These are phyloP conservation scores for Aspergillus pseudonomiae DNA, from an alignment of 2,329 filamentous ascomycete genomes.

Conservation along the genomic window DNA sequence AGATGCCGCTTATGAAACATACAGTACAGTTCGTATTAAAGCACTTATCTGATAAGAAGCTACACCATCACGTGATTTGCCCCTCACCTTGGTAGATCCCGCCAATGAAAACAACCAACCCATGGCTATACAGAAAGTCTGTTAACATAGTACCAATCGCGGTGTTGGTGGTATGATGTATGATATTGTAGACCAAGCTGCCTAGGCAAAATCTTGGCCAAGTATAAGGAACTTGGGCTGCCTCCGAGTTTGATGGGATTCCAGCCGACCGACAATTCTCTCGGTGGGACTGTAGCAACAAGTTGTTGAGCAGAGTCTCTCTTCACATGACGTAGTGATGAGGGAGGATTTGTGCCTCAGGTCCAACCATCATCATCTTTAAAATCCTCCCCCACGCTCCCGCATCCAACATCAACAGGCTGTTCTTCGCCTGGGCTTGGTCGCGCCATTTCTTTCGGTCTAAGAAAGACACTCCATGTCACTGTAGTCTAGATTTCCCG, in stretches of 20 bases:
- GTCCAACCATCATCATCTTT: background rate
- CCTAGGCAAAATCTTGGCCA: background rate
- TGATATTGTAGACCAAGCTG: background rate
- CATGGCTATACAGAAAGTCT: background rate
- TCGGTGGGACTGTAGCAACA: conserved; percentile 6
- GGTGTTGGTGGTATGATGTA: background rate
- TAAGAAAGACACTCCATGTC: background rate
- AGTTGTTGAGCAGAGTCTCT: background rate
- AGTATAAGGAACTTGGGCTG: background rate
- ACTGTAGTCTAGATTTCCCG: background rate
- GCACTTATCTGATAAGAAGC: conserved; percentile 1
- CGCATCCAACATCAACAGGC: background rate
- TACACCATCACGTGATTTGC: background rate
- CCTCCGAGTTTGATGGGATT: background rate
- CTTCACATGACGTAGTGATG: conserved; percentile 41
- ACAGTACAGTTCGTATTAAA: too few relatives aligned
- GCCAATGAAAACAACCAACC: background rate
- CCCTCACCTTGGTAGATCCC: background rate
- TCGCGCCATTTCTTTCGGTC: background rate
- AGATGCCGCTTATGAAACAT: too few relatives aligned
- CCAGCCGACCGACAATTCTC: background rate
- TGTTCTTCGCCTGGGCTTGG: background rate
- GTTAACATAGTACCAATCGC: background rate
- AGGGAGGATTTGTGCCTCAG: conserved; percentile 14
- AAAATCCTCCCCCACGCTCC: background rate